Evolutionary conservation across 345 rosid genomes (phyloP).

Genomic region (Ceriops tagal): DNA sequence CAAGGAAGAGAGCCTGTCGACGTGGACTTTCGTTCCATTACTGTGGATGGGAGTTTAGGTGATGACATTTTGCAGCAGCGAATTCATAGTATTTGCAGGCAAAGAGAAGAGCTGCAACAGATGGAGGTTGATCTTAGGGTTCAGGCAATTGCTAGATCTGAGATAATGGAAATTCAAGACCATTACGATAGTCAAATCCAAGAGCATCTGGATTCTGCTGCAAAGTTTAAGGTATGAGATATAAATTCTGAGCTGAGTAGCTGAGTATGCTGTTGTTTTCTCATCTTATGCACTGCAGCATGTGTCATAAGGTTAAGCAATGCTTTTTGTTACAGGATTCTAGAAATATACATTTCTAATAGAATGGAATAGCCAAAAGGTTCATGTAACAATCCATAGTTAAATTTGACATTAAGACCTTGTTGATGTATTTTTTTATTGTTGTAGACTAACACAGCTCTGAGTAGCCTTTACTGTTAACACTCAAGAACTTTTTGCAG

Average conservation of each 20-base stretch:
- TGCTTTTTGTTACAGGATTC: background rate
- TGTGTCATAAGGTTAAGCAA: background rate
- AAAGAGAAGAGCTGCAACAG: constrained; percentile 71
- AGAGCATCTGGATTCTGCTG: constrained; percentile 59
- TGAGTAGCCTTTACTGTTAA: too few relatives aligned
- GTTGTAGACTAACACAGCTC: too few relatives aligned
- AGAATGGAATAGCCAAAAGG: too few relatives aligned
- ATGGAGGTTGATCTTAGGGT: constrained; percentile 79
- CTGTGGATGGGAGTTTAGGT: constrained; percentile 47
- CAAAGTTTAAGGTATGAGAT: constrained; percentile 60
- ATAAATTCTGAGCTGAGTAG: background rate
- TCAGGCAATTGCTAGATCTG: constrained; percentile 62
- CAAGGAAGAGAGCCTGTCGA: constrained; percentile 68
- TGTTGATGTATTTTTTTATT: too few relatives aligned
- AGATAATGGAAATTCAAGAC: constrained; percentile 57
- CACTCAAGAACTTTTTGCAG: too few relatives aligned
- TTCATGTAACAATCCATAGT: too few relatives aligned
- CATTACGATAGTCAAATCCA: constrained; percentile 55
- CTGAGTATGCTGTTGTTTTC: too few relatives aligned
- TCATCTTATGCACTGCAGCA: too few relatives aligned
- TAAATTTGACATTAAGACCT: too few relatives aligned
- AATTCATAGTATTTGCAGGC: constrained; percentile 48
- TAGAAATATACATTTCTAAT: background rate
- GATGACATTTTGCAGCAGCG: constrained; percentile 61
- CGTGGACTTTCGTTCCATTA: constrained; percentile 56